phyloP scores from a whole-genome alignment of 176 grass and related monocot species.

The Typha latifolia region DNA sequence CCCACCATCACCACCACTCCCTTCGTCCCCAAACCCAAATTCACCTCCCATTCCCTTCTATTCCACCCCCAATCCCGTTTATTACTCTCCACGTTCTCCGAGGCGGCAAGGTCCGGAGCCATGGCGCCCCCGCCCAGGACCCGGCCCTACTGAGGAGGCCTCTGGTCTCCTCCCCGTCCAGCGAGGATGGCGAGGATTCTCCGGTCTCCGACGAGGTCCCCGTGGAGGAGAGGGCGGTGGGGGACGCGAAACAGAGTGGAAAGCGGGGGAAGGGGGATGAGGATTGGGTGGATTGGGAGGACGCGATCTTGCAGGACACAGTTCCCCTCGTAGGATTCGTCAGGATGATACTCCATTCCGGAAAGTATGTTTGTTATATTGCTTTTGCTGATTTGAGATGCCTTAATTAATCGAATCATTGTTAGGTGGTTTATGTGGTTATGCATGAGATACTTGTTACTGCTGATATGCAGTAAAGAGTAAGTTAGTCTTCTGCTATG shows the following conservation, averaged over 20 bases:
- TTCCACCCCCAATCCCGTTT: neutral
- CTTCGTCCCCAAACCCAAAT: neutral
- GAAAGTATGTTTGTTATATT: conserved; percentile 58
- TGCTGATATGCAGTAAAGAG: too few species aligned
- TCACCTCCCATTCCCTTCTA: neutral
- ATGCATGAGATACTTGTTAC: too few species aligned
- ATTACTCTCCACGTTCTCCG: neutral
- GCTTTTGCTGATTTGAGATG: too few species aligned
- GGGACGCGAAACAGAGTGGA: conserved; percentile 1
- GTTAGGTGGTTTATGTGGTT: too few species aligned
- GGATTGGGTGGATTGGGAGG: conserved; percentile 90
- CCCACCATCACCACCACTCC: neutral
- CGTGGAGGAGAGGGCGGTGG: neutral
- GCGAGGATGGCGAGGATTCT: neutral
- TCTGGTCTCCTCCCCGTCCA: neutral
- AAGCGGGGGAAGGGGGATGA: conserved; percentile 26
- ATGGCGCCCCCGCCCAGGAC: neutral
- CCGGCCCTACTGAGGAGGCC: neutral
- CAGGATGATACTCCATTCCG: conserved; percentile 93
- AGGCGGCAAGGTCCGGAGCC: neutral
- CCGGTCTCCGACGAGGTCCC: conserved; percentile 13
- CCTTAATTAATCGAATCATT: too few species aligned
- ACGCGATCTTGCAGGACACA: conserved; percentile 88
- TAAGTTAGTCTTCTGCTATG: too few species aligned
- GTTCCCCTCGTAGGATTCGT: conserved; percentile 88